phyloP scores from a whole-genome alignment of 225 moss, liverwort and hornwort genomes.

The Ulota crispa region DNA sequence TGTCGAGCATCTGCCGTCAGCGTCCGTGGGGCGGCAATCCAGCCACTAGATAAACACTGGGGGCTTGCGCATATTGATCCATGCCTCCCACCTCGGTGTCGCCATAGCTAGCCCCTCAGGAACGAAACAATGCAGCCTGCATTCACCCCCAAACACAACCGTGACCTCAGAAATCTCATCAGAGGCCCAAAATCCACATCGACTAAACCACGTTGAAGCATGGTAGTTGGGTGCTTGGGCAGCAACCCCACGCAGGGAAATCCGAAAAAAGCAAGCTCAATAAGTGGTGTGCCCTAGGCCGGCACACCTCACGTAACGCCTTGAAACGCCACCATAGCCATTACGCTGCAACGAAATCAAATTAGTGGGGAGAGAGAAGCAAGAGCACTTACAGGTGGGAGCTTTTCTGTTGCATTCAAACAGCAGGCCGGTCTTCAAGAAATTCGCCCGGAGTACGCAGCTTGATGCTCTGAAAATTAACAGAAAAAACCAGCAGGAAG shows the following conservation, averaged over 20 bases:
- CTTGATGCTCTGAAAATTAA: constrained; percentile 27
- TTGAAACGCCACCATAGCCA: neutral
- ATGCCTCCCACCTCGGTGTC: constrained; percentile 46
- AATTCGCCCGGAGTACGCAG: constrained; percentile 10
- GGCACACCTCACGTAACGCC: constrained; percentile 25
- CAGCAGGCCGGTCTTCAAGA: constrained; percentile 2
- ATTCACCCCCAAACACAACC: constrained; percentile 12
- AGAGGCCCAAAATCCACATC: neutral
- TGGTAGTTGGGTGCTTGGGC: neutral
- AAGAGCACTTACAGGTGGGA: constrained; percentile 9
- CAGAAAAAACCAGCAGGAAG: constrained; percentile 52
- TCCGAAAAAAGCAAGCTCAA: constrained; percentile 7
- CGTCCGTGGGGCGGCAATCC: constrained; percentile 7
- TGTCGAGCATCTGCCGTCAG: constrained; percentile 15
- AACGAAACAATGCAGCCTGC: neutral
- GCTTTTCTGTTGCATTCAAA: constrained; percentile 13
- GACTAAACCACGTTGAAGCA: constrained; percentile 19
- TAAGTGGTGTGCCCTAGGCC: neutral
- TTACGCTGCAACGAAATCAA: neutral
- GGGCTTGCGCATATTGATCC: constrained; percentile 54
- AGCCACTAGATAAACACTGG: constrained; percentile 22
- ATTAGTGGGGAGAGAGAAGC: neutral
- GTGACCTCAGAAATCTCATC: constrained; percentile 10
- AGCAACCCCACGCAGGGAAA: constrained; percentile 7
- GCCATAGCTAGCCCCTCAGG: constrained; percentile 17